phyloP scores from a whole-genome alignment of 208 protist species.

The Acanthamoeba castellanii region DNA sequence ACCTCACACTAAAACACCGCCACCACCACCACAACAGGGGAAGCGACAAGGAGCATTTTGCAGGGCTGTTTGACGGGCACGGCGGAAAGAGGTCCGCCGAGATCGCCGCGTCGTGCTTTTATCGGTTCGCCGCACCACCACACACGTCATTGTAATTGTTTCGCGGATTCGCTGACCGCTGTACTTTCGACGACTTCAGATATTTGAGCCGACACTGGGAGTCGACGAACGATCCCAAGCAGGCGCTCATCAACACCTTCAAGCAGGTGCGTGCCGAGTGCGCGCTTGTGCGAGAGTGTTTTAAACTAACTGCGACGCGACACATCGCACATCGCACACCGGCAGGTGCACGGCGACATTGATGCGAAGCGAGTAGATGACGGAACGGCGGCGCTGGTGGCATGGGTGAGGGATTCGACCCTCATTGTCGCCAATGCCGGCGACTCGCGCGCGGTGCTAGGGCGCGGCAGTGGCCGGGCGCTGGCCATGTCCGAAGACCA shows the following conservation, averaged over 20 bases:
- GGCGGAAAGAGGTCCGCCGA: background rate
- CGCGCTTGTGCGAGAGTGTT: background rate
- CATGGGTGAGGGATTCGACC: background rate
- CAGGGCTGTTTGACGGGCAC: slow-evolving; percentile 50
- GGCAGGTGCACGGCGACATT: slow-evolving; percentile 22
- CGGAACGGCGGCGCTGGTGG: slow-evolving; percentile 58
- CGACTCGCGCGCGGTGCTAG: slow-evolving; percentile 60
- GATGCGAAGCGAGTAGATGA: background rate
- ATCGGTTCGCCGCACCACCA: no score
- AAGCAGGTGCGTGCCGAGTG: slow-evolving; percentile 14
- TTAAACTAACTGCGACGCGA: background rate
- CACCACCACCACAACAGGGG: background rate
- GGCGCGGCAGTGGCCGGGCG: background rate
- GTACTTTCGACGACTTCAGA: no score
- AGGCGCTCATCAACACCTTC: slow-evolving; percentile 43
- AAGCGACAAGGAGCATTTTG: slow-evolving; percentile 37
- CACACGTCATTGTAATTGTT: no score
- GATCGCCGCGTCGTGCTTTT: slow-evolving; percentile 27
- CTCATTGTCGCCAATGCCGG: slow-evolving; percentile 51
- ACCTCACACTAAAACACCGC: background rate
- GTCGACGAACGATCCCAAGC: background rate
- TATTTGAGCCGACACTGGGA: slow-evolving; percentile 5
- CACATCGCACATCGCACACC: background rate
- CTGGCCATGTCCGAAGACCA: slow-evolving; percentile 46
- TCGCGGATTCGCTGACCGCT: no score